phyloP scores from a whole-genome alignment of 345 rosid species.

The Hibiscus mutabilis region DNA sequence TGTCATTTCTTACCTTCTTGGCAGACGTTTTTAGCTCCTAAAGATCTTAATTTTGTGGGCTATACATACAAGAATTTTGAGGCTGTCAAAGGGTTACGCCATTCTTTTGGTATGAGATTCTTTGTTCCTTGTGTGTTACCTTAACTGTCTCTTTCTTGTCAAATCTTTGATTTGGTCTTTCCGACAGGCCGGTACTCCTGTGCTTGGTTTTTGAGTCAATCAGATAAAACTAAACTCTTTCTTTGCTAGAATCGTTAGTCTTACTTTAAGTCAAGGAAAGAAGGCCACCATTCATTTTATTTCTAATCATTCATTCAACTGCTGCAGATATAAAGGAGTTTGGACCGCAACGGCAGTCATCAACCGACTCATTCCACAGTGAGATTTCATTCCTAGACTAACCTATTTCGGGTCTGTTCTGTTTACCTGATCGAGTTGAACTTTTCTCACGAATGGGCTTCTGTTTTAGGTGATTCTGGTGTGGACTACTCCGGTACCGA shows the following conservation, averaged over 20 bases:
- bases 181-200: not conserved
- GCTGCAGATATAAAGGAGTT: constrained; percentile 35
- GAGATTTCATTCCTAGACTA: constrained; percentile 14
- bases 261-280: not conserved
- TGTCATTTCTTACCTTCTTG: constrained; percentile 8
- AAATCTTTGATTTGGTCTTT: not conserved
- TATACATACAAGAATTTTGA: constrained; percentile 86
- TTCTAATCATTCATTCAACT: constrained; percentile 10
- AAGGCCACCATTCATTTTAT: not conserved
- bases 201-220: not conserved
- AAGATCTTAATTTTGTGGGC: constrained; percentile 84
- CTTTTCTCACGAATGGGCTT: constrained; percentile 7
- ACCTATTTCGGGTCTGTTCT: not conserved
- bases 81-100: constrained; percentile 59
- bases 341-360: constrained; percentile 31
- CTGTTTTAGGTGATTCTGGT: constrained; percentile 52
- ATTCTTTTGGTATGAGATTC: constrained; percentile 38
- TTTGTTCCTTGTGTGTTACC: not conserved
- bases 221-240: not conserved
- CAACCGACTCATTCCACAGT: constrained; percentile 47
- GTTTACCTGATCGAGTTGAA: not conserved
- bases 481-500: constrained; percentile 39
- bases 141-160: not conserved
- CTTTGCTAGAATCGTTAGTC: not conserved
- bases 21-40: constrained; percentile 51